These are phyloP conservation scores for Monosporozyma aerobia DNA, from an alignment of 805 yeast genomes.

Conservation along the genomic window DNA sequence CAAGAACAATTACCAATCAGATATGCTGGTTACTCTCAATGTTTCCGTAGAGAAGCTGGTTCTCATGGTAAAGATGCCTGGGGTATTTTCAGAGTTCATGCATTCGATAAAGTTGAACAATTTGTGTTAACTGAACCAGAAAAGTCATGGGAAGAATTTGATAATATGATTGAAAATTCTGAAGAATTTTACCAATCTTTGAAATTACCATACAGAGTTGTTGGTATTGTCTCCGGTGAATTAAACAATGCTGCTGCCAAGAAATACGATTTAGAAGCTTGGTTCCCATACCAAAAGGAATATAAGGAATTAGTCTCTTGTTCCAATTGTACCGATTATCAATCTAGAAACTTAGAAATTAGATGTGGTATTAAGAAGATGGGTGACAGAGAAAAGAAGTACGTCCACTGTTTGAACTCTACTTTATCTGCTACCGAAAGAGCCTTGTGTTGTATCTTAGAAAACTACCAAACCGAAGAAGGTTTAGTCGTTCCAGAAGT, in stretches of 20 bases:
- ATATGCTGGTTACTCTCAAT: slow-evolving; percentile 96
- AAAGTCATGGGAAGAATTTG: slow-evolving; percentile 95
- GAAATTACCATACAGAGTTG: slow-evolving; percentile 92
- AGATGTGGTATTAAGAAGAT: slow-evolving; percentile 96
- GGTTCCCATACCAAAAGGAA: slow-evolving; percentile 99
- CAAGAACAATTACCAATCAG: slow-evolving; percentile 92
- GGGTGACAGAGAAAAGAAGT: slow-evolving; percentile 92
- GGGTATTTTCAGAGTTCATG: slow-evolving; percentile 99
- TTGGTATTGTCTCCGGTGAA: slow-evolving; percentile 97
- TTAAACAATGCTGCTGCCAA: slow-evolving; percentile 98
- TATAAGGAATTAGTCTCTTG: slow-evolving; percentile 97
- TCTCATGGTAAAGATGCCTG: slow-evolving; percentile 99
- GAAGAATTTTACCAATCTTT: slow-evolving; percentile 91
- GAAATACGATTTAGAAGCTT: slow-evolving; percentile 97
- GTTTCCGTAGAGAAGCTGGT: slow-evolving; percentile 99
- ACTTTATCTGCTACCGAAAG: slow-evolving; percentile 97
- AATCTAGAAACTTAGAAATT: slow-evolving; percentile 95
- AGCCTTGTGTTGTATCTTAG: slow-evolving; percentile 93
- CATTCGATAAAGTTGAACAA: slow-evolving; percentile 97
- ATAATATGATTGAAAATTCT: slow-evolving; percentile 81
- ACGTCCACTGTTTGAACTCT: slow-evolving; percentile 96
- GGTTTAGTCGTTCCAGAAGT: slow-evolving; percentile 93
- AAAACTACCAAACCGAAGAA: slow-evolving; percentile 95
- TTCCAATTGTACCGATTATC: slow-evolving; percentile 98
- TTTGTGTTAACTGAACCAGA: slow-evolving; percentile 94